These are phyloP conservation scores for Pythium pyrilobum DNA, from an alignment of 352 stramenopile genomes.

Conservation along the genomic window DNA sequence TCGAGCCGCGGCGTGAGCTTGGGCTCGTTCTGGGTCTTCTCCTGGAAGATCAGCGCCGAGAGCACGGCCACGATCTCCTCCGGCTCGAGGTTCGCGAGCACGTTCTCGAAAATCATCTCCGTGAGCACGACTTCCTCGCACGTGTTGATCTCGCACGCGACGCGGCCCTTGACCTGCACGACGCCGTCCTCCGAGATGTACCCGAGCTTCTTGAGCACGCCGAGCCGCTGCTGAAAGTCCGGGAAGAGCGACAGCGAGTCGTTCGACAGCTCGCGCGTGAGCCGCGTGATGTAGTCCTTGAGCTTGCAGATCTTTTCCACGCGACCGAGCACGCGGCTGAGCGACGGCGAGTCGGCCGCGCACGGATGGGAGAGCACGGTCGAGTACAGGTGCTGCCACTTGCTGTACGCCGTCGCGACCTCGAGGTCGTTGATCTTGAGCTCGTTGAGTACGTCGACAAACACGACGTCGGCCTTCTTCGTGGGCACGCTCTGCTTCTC, in stretches of 20 bases:
- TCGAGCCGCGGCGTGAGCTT: conserved; percentile 69
- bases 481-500: conserved; percentile 53
- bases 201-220: conserved; percentile 91
- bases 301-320: conserved; percentile 77
- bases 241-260: conserved; percentile 94
- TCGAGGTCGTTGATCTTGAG: conserved; percentile 81
- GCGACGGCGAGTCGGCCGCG: conserved; percentile 18
- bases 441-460: conserved; percentile 67
- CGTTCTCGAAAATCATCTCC: conserved; percentile 99
- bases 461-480: conserved; percentile 38
- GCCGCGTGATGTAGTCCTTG: conserved; percentile 49
- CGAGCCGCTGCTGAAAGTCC: conserved; percentile 95
- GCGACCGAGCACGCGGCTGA: conserved; percentile 48
- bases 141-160: conserved; percentile 98
- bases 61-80: conserved; percentile 96
- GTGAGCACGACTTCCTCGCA: conserved; percentile 97
- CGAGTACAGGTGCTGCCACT: conserved; percentile 56
- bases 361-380: conserved; percentile 49
- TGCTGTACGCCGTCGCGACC: conserved; percentile 53
- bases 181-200: conserved; percentile 89
- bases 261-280: conserved; percentile 70
- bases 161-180: conserved; percentile 95
- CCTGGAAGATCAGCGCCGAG: conserved; percentile 96
- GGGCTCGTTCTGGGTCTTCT: conserved; percentile 84
- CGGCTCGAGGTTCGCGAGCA: conserved; percentile 94